A percentile compares a stretch with the other conserved stretches of the same genome.
These are phyloP conservation scores for Epichloe brachyelytri DNA, from an alignment of 2,329 filamentous ascomycete species.

Conservation along the genomic window DNA sequence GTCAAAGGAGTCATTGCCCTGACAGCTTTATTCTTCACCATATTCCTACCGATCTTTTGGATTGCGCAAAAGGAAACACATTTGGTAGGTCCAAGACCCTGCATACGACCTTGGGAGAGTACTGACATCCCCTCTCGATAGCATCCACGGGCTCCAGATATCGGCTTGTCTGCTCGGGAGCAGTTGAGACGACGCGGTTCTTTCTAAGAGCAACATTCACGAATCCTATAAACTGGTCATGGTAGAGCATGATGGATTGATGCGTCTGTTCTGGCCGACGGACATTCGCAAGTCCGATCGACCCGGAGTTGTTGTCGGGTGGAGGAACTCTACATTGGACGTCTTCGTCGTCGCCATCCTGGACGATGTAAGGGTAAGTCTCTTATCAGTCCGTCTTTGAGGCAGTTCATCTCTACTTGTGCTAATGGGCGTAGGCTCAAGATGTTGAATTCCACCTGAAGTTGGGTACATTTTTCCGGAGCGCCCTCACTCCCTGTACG, in stretches of 20 bases:
- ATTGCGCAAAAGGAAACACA: constrained; percentile 70
- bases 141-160: constrained; percentile 69
- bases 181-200: constrained; percentile 89
- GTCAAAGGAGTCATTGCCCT: constrained; percentile 75
- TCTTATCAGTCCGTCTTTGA: neutral
- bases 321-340: constrained; percentile 85
- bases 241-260: constrained; percentile 71
- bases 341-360: constrained; percentile 82
- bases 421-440: constrained; percentile 37
- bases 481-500: constrained; percentile 68
- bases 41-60: constrained; percentile 73
- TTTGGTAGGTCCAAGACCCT: constrained; percentile 44
- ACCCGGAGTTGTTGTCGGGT: constrained; percentile 83
- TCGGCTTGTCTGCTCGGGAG: constrained; percentile 86
- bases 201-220: constrained; percentile 45
- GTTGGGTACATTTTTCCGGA: constrained; percentile 70
- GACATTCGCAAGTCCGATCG: constrained; percentile 61
- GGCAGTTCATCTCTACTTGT: neutral
- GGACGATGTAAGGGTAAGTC: constrained; percentile 74
- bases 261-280: constrained; percentile 97
- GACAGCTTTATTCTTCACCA: constrained; percentile 69
- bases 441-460: constrained; percentile 83
- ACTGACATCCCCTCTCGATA: constrained; percentile 21
- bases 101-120: neutral
- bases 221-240: constrained; percentile 33